Percentiles rank a stretch among this genome's conserved stretches.
Conservation (phyloP, 768 basidiomycete genomes). For the Russula dissimulans region DNA sequence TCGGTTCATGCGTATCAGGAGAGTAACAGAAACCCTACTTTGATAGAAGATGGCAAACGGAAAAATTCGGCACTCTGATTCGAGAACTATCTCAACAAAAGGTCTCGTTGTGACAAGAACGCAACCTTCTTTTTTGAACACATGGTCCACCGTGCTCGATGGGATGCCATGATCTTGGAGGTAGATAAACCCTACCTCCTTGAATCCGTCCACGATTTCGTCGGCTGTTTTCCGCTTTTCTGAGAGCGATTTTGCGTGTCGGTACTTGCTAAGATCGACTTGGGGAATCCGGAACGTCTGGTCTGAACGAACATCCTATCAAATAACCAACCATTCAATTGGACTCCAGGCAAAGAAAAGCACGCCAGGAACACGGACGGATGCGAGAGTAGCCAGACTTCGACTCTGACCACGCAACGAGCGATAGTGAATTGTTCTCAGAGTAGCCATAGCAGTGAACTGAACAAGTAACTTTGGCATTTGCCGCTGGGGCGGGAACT, state of each 20-base stretch:
- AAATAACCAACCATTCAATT: background rate
- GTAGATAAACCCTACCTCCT: conserved; percentile 74
- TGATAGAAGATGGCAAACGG: conserved; percentile 46
- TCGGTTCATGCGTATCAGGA: background rate
- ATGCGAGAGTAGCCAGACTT: background rate
- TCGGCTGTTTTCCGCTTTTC: conserved; percentile 58
- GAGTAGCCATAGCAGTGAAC: background rate
- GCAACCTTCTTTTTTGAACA: conserved; percentile 56
- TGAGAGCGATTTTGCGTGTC: conserved; percentile 35
- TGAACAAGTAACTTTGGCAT: too few species aligned
- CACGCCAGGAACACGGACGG: background rate
- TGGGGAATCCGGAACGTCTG: conserved; percentile 48
- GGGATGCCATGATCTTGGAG: conserved; percentile 66
- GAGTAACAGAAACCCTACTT: conserved; percentile 32
- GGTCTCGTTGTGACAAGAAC: background rate
- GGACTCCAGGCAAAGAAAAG: background rate
- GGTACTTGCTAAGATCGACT: conserved; percentile 68
- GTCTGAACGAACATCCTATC: conserved; percentile 30
- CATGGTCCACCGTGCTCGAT: conserved; percentile 42
- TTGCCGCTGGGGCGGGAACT: too few species aligned
- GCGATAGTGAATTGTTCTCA: conserved; percentile 1
- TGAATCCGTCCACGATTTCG: conserved; percentile 69
- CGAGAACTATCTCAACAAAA: background rate
- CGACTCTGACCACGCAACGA: background rate
- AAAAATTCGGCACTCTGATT: conserved; percentile 72